Conservation (phyloP, 768 basidiomycete genomes). For the Suillus clintonianus region DNA sequence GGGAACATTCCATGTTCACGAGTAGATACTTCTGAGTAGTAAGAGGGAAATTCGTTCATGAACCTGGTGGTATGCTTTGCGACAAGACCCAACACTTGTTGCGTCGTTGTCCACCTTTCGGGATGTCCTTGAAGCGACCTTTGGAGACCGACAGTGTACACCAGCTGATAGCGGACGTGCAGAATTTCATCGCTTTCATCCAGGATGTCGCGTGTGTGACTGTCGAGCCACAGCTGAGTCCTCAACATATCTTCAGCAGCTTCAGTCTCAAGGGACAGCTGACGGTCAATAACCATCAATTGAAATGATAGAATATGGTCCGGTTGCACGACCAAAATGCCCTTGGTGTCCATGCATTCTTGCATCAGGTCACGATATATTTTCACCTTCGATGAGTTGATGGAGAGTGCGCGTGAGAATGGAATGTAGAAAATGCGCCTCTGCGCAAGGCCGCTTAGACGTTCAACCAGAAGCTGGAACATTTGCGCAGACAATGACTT, state of each 20-base stretch:
- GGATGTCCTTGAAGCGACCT: background rate
- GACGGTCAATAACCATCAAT: slow-evolving; percentile 45
- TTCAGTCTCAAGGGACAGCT: slow-evolving; percentile 9
- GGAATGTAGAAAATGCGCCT: slow-evolving; percentile 52
- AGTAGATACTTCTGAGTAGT: slow-evolving; percentile 17
- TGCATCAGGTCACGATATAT: slow-evolving; percentile 34
- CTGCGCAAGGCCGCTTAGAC: slow-evolving; percentile 46
- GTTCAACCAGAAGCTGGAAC: slow-evolving; percentile 48
- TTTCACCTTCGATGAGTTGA: slow-evolving; percentile 16
- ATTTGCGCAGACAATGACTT: slow-evolving; percentile 49
- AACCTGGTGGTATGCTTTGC: slow-evolving; percentile 14
- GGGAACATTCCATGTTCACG: slow-evolving; percentile 10
- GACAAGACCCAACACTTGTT: slow-evolving; percentile 32
- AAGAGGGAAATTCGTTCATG: slow-evolving; percentile 1
- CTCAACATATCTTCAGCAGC: slow-evolving; percentile 24
- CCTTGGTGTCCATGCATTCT: slow-evolving; percentile 40
- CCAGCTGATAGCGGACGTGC: background rate
- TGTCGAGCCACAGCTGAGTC: slow-evolving; percentile 14
- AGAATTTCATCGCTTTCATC: background rate
- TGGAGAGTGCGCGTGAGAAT: slow-evolving; percentile 43
- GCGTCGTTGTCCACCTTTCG: slow-evolving; percentile 19
- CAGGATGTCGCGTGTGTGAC: background rate
- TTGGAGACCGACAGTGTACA: no score
- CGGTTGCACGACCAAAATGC: slow-evolving; percentile 52
- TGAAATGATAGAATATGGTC: slow-evolving; percentile 56